Percentiles rank a stretch among this genome's conserved stretches.
Conservation (phyloP, 345 rosid species). For the Syzygium jambos region DNA sequence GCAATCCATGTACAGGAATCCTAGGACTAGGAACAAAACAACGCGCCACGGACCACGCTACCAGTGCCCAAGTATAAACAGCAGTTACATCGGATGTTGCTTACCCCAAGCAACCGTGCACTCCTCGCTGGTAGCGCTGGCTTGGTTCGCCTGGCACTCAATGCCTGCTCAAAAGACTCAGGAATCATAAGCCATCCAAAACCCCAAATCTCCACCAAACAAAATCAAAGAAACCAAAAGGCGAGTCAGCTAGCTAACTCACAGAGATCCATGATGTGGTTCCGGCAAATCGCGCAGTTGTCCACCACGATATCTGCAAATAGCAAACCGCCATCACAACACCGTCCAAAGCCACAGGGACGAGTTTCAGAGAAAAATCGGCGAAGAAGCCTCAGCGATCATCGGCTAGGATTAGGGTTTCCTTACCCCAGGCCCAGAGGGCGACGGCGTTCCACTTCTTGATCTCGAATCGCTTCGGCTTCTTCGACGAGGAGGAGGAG, state of each 20-base stretch:
- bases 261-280: conserved; percentile 98
- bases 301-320: conserved; percentile 88
- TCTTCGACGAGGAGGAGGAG: conserved; percentile 56
- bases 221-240: background rate
- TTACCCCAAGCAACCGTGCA: conserved; percentile 99
- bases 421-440: conserved; percentile 94
- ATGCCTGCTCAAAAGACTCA: conserved; percentile 42
- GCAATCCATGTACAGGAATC: background rate
- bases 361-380: background rate
- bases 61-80: background rate
- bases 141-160: conserved; percentile 94
- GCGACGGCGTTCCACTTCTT: conserved; percentile 96
- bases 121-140: conserved; percentile 90
- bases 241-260: background rate
- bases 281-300: conserved; percentile 95
- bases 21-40: background rate
- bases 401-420: conserved; percentile 11
- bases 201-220: background rate
- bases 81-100: background rate
- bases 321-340: background rate
- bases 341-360: background rate
- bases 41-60: background rate
- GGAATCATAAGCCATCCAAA: background rate
- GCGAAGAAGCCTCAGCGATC: background rate
- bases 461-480: conserved; percentile 79